These are phyloP conservation scores for Pisolithus thermaeus DNA, from an alignment of 1,284 basidiomycete species.

Conservation along the genomic window DNA sequence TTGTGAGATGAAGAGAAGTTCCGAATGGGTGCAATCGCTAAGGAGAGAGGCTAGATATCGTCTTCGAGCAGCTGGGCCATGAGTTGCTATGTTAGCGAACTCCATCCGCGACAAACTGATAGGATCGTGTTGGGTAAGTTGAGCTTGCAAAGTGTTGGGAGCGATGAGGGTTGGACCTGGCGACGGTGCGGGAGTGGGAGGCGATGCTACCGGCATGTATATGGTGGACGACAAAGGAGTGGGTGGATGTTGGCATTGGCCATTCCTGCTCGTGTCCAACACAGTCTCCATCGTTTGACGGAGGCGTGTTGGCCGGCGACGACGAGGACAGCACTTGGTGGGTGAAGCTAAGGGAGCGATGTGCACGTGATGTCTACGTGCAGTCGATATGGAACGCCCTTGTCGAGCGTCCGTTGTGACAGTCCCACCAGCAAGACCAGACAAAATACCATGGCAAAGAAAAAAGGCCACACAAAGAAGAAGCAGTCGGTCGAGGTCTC, in stretches of 20 bases:
- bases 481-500: slow-evolving; percentile 25
- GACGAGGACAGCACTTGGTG: no score
- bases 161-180: slow-evolving; percentile 33
- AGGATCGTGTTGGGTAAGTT: slow-evolving; percentile 20
- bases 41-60: slow-evolving; percentile 62
- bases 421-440: background rate
- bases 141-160: slow-evolving; percentile 13
- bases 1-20: slow-evolving; percentile 76
- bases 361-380: no score
- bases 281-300: no score
- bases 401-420: no score
- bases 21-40: slow-evolving; percentile 60
- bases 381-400: no score
- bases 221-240: slow-evolving; percentile 23
- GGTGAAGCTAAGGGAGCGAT: no score
- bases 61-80: slow-evolving; percentile 42
- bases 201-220: slow-evolving; percentile 56
- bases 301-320: no score
- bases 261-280: background rate
- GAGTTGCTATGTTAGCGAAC: slow-evolving; percentile 32
- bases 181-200: slow-evolving; percentile 67
- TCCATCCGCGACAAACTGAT: slow-evolving; percentile 29
- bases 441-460: slow-evolving; percentile 31
- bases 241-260: background rate
- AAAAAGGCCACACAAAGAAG: slow-evolving; percentile 29